A percentile compares a stretch with the other conserved stretches of the same genome.
Conservation (phyloP, 2,329 filamentous ascomycete genomes). For the Fusarium sp. region DNA sequence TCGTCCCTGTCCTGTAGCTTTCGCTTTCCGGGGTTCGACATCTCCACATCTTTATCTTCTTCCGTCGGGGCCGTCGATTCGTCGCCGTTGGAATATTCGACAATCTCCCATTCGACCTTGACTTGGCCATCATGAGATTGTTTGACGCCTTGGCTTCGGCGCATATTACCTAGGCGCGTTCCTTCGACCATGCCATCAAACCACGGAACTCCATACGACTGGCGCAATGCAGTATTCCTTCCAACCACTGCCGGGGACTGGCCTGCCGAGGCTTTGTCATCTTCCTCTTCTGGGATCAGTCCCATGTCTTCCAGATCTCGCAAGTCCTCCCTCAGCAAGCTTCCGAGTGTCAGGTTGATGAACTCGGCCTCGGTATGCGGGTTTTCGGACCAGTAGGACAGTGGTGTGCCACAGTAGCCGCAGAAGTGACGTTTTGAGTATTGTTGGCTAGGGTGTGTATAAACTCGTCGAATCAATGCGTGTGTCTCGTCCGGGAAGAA, state of each 20-base stretch:
- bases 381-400: slow-evolving; percentile 84
- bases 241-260: slow-evolving; percentile 18
- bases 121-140: slow-evolving; percentile 69
- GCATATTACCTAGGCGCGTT: slow-evolving; percentile 75
- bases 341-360: slow-evolving; percentile 85
- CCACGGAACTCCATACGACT: slow-evolving; percentile 82
- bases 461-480: slow-evolving; percentile 71
- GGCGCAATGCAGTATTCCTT: slow-evolving; percentile 49
- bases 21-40: slow-evolving; percentile 57
- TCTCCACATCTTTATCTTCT: slow-evolving; percentile 50
- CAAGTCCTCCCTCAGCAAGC: slow-evolving; percentile 75
- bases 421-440: slow-evolving; percentile 82
- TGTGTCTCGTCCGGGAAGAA: slow-evolving; percentile 82
- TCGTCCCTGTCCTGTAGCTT: slow-evolving; percentile 59
- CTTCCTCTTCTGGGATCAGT: slow-evolving; percentile 65
- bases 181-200: slow-evolving; percentile 84
- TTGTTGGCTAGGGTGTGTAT: slow-evolving; percentile 67
- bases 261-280: slow-evolving; percentile 35
- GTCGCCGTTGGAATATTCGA: slow-evolving; percentile 70
- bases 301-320: slow-evolving; percentile 77
- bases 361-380: slow-evolving; percentile 76
- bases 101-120: slow-evolving; percentile 83
- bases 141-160: slow-evolving; percentile 65
- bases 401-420: slow-evolving; percentile 87
- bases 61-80: slow-evolving; percentile 28